Evolutionary conservation across 805 yeast species (phyloP), one percentile per base, ranked within the genome.

Genomic region (Brettanomyces sp.): DNA sequence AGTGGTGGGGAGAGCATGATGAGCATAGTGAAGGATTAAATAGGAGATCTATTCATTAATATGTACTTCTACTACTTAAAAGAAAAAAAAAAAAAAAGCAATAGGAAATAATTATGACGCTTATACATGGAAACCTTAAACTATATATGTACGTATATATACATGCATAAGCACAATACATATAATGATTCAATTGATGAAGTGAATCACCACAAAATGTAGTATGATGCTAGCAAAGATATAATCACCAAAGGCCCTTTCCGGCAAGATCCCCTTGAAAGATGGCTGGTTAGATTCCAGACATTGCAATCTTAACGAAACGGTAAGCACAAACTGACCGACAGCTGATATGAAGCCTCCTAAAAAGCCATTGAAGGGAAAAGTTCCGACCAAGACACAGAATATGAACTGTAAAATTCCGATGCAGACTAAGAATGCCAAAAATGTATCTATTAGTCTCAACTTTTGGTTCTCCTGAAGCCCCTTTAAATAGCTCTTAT

Each of bases 321-420:
- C 87, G 11, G 95, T 79, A 51, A 93, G 74, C 24, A 93, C 98
- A 63, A 93, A 93, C 65, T 93, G 98, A 12, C 95, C 98, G 43
- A 93, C 97, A 40, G 97, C 86, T 22, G 88, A 71, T 46, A 84
- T 77, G 61, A 93, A 93, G 1, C 98, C 98, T 21, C 95, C 91
- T 49, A 93, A 73, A 61, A 93, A 93, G 23, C 96, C 98, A 66
- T 93, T 93, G 76, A 93, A 93, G 14, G 99, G 99, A 76, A 84
- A 93, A 56, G 79, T 87, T 35, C 97, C 95, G 41, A 89, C 78
- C 12, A 88, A 49, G 38, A 82, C 54, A 53, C 85, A 85, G 64
- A 89, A 91, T 4, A 72, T 67, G 59, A 89, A 88, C 66, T 93
- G 98, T 28, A 85, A 64, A 1, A 76, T 66, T 1, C 95, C 99